phyloP scores from a whole-genome alignment of 2,329 filamentous ascomycete species.

The Fusarium siculi region DNA sequence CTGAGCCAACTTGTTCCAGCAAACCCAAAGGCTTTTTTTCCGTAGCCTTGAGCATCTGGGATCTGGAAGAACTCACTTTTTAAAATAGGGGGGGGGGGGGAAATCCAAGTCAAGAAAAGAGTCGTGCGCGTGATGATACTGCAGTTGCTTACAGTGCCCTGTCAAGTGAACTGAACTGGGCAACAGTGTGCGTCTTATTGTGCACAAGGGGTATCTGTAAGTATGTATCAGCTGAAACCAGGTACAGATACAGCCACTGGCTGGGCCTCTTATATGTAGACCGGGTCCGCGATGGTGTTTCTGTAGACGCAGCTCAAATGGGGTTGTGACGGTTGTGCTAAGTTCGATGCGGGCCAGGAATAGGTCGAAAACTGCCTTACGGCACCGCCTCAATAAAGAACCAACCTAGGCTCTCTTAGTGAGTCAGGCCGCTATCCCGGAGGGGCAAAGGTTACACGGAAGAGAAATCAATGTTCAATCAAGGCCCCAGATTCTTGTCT shows the following conservation, averaged over 20 bases:
- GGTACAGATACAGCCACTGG: not conserved
- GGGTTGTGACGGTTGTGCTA: conserved; percentile 21
- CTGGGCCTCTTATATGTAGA: conserved; percentile 14
- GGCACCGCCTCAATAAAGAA: conserved; percentile 39
- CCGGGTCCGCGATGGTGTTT: not conserved
- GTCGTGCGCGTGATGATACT: not conserved
- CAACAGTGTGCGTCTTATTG: not conserved
- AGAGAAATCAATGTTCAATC: not conserved
- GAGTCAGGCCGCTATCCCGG: conserved; percentile 36
- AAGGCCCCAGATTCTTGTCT: not conserved
- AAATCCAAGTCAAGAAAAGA: not conserved
- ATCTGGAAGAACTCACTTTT: conserved; percentile 9
- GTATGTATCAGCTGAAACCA: not conserved
- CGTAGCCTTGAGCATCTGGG: not conserved
- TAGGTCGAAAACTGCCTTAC: conserved; percentile 39
- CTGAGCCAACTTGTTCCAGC: not conserved
- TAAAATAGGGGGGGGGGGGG: too few relatives aligned
- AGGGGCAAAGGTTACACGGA: not conserved
- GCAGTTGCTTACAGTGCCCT: not conserved
- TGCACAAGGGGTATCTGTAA: not conserved
- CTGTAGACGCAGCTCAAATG: not conserved
- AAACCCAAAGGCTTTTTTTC: not conserved
- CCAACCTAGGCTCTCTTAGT: conserved; percentile 6
- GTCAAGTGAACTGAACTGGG: not conserved
- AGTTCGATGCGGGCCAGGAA: conserved; percentile 19